phyloP scores from a whole-genome alignment of 2,329 filamentous ascomycete species.

The Rhynchosporium graminicola region DNA sequence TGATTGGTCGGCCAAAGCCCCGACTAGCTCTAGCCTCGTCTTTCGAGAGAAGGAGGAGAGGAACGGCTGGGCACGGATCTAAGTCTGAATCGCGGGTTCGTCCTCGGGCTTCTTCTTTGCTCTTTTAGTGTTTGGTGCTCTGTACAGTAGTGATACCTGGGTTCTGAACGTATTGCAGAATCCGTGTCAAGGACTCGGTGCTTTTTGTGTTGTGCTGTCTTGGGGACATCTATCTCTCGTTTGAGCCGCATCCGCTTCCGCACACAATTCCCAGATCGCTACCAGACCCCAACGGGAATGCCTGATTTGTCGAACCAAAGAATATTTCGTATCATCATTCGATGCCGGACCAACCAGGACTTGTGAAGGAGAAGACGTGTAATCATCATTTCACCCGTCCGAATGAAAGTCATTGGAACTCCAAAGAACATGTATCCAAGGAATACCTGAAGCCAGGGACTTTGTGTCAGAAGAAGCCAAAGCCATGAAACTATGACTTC shows the following conservation, averaged over 20 bases:
- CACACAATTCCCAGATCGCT: slow-evolving; percentile 8
- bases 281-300: slow-evolving; percentile 8
- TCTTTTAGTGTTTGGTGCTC: not conserved
- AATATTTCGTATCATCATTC: not conserved
- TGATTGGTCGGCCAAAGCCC: slow-evolving; percentile 16
- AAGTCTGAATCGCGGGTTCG: slow-evolving; percentile 5
- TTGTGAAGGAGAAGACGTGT: too few relatives aligned
- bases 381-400: too few relatives aligned
- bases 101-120: slow-evolving; percentile 1
- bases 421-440: too few relatives aligned
- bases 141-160: not conserved
- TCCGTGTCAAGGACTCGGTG: not conserved
- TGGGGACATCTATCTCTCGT: not conserved
- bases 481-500: too few relatives aligned
- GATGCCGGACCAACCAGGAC: too few relatives aligned
- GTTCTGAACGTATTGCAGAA: not conserved
- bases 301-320: slow-evolving; percentile 1
- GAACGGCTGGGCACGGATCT: not conserved
- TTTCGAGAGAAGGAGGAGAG: not conserved
- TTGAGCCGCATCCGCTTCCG: not conserved
- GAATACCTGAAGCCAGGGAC: too few relatives aligned
- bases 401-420: too few relatives aligned
- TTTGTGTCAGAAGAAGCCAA: too few relatives aligned
- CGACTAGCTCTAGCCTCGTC: slow-evolving; percentile 5
- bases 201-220: slow-evolving; percentile 5